phyloP scores from a whole-genome alignment of 2,329 filamentous ascomycete genomes.

The Exserohilum turcica region DNA sequence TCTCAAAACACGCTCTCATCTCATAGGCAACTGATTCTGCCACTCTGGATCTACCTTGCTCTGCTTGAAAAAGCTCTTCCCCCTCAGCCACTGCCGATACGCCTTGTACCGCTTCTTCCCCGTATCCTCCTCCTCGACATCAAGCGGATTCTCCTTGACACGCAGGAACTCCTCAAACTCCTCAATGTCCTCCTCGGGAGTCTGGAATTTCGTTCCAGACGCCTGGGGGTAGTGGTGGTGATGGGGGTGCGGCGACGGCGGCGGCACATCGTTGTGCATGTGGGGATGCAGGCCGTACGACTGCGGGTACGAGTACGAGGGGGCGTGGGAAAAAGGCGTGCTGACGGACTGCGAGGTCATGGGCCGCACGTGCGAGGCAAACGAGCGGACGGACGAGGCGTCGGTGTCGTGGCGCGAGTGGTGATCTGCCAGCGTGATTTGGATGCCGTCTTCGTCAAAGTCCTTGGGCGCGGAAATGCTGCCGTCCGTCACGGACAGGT shows the following conservation, averaged over 20 bases:
- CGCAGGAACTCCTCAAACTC: constrained; percentile 79
- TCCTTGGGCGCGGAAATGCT: constrained; percentile 22
- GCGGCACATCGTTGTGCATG: constrained; percentile 14
- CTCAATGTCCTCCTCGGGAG: constrained; percentile 68
- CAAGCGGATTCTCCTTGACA: constrained; percentile 81
- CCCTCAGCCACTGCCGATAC: constrained; percentile 91
- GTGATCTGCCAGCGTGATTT: constrained; percentile 20
- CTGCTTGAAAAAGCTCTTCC: constrained; percentile 97
- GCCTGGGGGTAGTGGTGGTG: constrained; percentile 12
- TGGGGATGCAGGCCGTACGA: constrained; percentile 24
- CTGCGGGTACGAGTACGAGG: constrained; percentile 31
- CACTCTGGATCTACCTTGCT: constrained; percentile 60
- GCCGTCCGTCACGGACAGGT: constrained; percentile 64
- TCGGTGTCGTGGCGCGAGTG: constrained; percentile 32
- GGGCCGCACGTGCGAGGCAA: constrained; percentile 25
- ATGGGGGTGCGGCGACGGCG: background rate
- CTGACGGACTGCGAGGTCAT: constrained; percentile 33
- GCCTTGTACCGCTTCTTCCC: constrained; percentile 96
- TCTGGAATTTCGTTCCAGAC: constrained; percentile 49
- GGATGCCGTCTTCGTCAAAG: constrained; percentile 23
- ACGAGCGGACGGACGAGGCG: constrained; percentile 32
- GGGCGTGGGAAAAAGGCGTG: constrained; percentile 43
- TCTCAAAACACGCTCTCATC: constrained; percentile 16
- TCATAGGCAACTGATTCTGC: constrained; percentile 42
- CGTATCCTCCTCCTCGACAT: constrained; percentile 83